Evolutionary conservation across 345 rosid species (phyloP).

Genomic region (Boechera retrofracta): DNA sequence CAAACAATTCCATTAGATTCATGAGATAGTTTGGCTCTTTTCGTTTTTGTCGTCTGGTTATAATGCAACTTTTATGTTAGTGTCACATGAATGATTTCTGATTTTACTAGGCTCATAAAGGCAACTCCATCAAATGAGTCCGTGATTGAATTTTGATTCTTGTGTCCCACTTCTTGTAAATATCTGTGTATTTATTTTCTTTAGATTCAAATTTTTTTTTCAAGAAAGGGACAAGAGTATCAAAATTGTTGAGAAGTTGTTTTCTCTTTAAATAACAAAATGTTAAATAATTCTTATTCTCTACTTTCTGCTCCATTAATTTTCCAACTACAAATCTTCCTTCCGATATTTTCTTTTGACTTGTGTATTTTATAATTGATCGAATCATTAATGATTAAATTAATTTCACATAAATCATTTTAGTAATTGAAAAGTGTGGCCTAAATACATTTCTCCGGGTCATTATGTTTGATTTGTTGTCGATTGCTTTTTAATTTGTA

Average conservation of each 20-base stretch:
- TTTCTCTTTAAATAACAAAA: slow-evolving; percentile 41
- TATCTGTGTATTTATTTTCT: background rate
- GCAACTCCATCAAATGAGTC: slow-evolving; percentile 29
- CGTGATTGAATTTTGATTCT: slow-evolving; percentile 41
- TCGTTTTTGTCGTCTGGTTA: slow-evolving; percentile 22
- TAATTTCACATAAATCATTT: background rate
- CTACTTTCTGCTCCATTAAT: slow-evolving; percentile 40
- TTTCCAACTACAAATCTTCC: slow-evolving; percentile 31
- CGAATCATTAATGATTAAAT: slow-evolving; percentile 20
- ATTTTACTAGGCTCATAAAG: slow-evolving; percentile 13
- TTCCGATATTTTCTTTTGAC: slow-evolving; percentile 7
- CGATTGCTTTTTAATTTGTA: background rate
- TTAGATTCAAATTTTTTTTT: background rate
- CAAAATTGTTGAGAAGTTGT: slow-evolving; percentile 39
- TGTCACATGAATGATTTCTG: slow-evolving; percentile 14
- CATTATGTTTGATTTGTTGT: slow-evolving; percentile 32
- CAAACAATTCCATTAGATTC: background rate
- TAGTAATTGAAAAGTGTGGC: slow-evolving; percentile 27
- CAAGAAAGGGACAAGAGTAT: slow-evolving; percentile 35
- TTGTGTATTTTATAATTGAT: slow-evolving; percentile 10
- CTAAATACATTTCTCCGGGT: slow-evolving; percentile 29
- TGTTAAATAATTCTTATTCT: slow-evolving; percentile 26
- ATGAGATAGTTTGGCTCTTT: slow-evolving; percentile 3
- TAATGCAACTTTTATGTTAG: slow-evolving; percentile 7
- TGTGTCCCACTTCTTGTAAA: slow-evolving; percentile 34